A percentile compares a stretch with the other conserved stretches of the same genome.
These are phyloP conservation scores for Jackrogersella minutella DNA, from an alignment of 495 filamentous ascomycete species.

Conservation along the genomic window DNA sequence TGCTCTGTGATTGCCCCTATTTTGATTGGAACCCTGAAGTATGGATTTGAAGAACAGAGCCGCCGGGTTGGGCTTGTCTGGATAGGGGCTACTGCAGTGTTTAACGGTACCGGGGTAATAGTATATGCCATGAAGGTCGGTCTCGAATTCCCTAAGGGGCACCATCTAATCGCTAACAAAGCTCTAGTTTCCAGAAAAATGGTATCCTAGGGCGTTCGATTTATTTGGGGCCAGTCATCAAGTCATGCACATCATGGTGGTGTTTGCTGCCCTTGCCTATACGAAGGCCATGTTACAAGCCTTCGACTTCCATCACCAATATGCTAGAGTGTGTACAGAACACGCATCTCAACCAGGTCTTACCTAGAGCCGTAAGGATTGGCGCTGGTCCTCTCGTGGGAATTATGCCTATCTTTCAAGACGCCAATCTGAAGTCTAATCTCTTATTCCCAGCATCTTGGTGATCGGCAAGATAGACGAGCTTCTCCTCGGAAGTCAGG, in stretches of 20 bases:
- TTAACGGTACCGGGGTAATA: slow-evolving; percentile 53
- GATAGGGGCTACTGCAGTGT: slow-evolving; percentile 48
- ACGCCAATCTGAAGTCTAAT: slow-evolving; percentile 63
- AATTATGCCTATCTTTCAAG: slow-evolving; percentile 26
- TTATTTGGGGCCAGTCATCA: slow-evolving; percentile 61
- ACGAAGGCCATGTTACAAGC: slow-evolving; percentile 53
- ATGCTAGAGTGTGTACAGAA: not conserved
- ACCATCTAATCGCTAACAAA: not conserved
- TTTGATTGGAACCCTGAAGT: slow-evolving; percentile 49
- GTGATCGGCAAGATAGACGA: slow-evolving; percentile 70
- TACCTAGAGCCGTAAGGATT: not conserved
- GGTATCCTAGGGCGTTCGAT: slow-evolving; percentile 56
- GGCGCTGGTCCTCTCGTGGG: too few relatives aligned
- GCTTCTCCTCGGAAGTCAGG: slow-evolving; percentile 68
- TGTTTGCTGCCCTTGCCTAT: slow-evolving; percentile 56
- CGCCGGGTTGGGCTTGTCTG: slow-evolving; percentile 54
- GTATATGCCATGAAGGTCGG: slow-evolving; percentile 56
- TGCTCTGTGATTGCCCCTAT: slow-evolving; percentile 53
- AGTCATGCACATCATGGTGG: slow-evolving; percentile 59
- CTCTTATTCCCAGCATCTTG: slow-evolving; percentile 76
- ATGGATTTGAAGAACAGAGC: slow-evolving; percentile 51
- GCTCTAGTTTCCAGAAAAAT: slow-evolving; percentile 56
- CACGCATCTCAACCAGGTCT: not conserved
- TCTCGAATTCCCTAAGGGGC: not conserved
- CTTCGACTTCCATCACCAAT: slow-evolving; percentile 57